These are phyloP conservation scores for Wickerhamomyces bisporus DNA, from an alignment of 805 yeast species.

Conservation along the genomic window DNA sequence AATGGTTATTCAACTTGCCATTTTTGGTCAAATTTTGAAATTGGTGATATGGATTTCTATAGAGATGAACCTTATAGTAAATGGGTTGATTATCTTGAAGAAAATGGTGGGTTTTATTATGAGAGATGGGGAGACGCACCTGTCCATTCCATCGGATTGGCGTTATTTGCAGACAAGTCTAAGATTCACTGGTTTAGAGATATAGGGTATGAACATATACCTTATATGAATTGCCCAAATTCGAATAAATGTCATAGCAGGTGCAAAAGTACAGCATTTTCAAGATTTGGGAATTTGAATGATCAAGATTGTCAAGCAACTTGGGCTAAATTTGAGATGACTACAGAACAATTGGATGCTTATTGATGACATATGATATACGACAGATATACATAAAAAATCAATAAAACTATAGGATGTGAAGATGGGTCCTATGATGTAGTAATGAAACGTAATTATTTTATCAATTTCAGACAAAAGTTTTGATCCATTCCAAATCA, in stretches of 20 bases:
- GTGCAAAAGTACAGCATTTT: conserved; percentile 53
- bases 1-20: conserved; percentile 62
- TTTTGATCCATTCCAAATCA: conserved; percentile 40
- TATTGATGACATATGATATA: conserved; percentile 13
- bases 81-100: conserved; percentile 62
- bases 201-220: conserved; percentile 71
- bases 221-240: conserved; percentile 73
- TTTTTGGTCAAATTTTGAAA: conserved; percentile 89
- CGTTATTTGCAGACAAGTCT: conserved; percentile 62
- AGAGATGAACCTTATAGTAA: conserved; percentile 59
- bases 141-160: conserved; percentile 72
- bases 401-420: too few species aligned
- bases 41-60: conserved; percentile 78
- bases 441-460: too few species aligned
- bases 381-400: too few species aligned
- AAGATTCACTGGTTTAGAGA: conserved; percentile 85
- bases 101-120: conserved; percentile 76
- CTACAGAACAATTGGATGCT: conserved; percentile 22
- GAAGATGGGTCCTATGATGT: too few species aligned
- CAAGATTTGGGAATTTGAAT: conserved; percentile 43
- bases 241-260: conserved; percentile 40
- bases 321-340: conserved; percentile 52
- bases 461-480: conserved; percentile 14
- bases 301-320: conserved; percentile 71
- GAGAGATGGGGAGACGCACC: conserved; percentile 97